These are phyloP conservation scores for Paecilomyces fulvus DNA, from an alignment of 2,329 filamentous ascomycete species.

Conservation along the genomic window DNA sequence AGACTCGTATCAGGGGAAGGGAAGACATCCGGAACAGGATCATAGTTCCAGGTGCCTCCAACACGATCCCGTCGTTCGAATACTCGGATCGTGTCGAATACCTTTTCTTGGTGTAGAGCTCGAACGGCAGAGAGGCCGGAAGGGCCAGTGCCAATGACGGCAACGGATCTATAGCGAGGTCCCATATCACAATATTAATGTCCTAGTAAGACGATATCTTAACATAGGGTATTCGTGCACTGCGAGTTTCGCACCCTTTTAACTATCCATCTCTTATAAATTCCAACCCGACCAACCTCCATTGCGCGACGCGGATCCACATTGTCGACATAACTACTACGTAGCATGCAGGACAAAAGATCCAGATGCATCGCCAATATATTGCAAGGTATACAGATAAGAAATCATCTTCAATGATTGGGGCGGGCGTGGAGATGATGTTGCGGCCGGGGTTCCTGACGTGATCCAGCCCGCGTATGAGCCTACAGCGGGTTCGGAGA, in stretches of 20 bases:
- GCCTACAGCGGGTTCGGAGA: background rate
- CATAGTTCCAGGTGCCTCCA: slow-evolving; percentile 25
- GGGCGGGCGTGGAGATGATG: background rate
- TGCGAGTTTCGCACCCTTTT: background rate
- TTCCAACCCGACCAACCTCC: background rate
- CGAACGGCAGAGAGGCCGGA: slow-evolving; percentile 20
- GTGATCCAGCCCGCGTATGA: background rate
- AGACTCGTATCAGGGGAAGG: background rate
- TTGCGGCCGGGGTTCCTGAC: background rate
- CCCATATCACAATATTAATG: background rate
- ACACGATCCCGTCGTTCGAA: slow-evolving; percentile 23
- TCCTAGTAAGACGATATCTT: background rate
- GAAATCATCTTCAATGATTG: background rate
- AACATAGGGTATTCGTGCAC: background rate
- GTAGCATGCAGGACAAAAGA: background rate
- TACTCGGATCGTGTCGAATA: slow-evolving; percentile 22
- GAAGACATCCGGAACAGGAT: slow-evolving; percentile 18
- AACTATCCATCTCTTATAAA: background rate
- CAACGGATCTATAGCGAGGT: slow-evolving; percentile 9
- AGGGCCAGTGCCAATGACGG: slow-evolving; percentile 22
- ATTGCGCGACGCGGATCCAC: background rate
- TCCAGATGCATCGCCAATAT: background rate
- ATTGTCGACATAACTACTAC: background rate
- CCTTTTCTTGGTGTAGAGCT: slow-evolving; percentile 22
- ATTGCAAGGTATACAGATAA: background rate